These are phyloP conservation scores for Sclerotinia nivalis DNA, from an alignment of 2,329 filamentous ascomycete genomes.

Conservation along the genomic window DNA sequence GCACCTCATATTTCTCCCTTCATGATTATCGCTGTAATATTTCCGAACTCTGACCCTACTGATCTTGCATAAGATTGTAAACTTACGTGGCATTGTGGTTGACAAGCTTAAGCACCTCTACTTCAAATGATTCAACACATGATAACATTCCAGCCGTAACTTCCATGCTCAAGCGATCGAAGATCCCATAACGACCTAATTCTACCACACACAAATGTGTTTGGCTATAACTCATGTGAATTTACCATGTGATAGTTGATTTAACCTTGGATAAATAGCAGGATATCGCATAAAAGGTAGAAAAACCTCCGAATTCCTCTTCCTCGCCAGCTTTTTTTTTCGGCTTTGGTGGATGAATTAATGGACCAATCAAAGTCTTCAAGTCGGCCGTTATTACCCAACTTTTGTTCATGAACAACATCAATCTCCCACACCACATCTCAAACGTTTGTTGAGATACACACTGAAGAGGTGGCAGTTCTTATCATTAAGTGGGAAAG, in stretches of 20 bases:
- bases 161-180: background rate
- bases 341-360: too few species aligned
- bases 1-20: background rate
- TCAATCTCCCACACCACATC: background rate
- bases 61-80: too few species aligned
- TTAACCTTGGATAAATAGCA: background rate
- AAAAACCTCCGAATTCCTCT: background rate
- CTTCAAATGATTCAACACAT: too few species aligned
- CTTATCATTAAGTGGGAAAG: too few species aligned
- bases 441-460: too few species aligned
- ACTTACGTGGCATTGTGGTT: background rate
- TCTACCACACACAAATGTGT: background rate
- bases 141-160: background rate
- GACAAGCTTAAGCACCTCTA: background rate
- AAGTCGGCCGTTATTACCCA: too few species aligned
- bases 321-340: background rate
- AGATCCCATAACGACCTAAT: background rate
- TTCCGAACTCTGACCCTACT: too few species aligned
- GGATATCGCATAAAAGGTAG: background rate
- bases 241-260: background rate
- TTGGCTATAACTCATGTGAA: background rate
- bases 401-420: background rate
- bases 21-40: background rate
- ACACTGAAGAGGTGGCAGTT: too few species aligned
- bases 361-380: background rate